Conservation (phyloP, 225 moss, liverwort and hornwort species). For the Sphagnum contortum region DNA sequence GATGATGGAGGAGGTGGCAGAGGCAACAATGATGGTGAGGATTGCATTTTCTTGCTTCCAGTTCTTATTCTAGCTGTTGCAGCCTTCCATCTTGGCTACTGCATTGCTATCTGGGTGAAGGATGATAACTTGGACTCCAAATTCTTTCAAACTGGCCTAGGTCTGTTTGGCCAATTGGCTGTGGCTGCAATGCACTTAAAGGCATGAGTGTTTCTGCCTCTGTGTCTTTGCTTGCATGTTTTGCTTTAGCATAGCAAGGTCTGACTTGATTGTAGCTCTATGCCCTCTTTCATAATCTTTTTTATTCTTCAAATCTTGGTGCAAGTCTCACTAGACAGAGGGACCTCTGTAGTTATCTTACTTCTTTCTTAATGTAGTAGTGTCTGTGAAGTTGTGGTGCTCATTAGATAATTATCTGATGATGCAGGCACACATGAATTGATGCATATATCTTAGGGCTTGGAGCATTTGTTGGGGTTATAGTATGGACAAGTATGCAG, state of each 20-base stretch:
- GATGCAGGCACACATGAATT: slow-evolving; percentile 68
- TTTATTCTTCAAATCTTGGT: too few species aligned
- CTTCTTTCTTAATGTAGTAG: too few species aligned
- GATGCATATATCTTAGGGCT: slow-evolving; percentile 78
- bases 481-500: slow-evolving; percentile 70
- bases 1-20: slow-evolving; percentile 67
- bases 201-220: slow-evolving; percentile 28
- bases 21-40: slow-evolving; percentile 67
- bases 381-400: too few species aligned
- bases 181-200: slow-evolving; percentile 69
- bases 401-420: too few species aligned
- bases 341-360: too few species aligned
- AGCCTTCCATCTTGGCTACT: slow-evolving; percentile 78
- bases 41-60: slow-evolving; percentile 66
- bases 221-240: too few species aligned
- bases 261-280: too few species aligned
- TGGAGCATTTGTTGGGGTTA: slow-evolving; percentile 75
- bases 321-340: too few species aligned
- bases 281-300: too few species aligned
- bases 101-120: slow-evolving; percentile 78
- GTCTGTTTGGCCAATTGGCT: slow-evolving; percentile 56
- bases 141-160: slow-evolving; percentile 64
- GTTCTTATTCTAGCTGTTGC: slow-evolving; percentile 67
- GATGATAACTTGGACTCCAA: slow-evolving; percentile 66
- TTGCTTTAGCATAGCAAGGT: too few species aligned